Conservation (phyloP, 2,329 filamentous ascomycete species). For the Beauveria caledonica region DNA sequence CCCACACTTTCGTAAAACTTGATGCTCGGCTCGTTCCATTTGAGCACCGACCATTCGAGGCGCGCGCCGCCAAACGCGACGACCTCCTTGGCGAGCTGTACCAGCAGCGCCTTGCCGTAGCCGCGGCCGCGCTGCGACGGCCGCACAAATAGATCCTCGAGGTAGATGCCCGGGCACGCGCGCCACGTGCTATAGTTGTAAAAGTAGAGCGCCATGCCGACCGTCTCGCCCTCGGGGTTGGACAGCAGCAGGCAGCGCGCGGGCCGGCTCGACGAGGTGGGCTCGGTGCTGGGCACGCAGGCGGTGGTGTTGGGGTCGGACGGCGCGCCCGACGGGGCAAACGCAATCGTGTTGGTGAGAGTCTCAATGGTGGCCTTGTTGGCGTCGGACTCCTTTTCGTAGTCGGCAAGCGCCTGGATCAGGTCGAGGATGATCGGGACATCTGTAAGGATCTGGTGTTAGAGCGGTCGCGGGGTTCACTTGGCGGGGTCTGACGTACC, state of each 20-base stretch:
- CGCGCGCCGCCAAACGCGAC: slow-evolving; percentile 62
- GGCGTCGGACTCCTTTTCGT: slow-evolving; percentile 67
- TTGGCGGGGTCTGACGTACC: slow-evolving; percentile 3
- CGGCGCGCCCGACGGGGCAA: slow-evolving; percentile 46
- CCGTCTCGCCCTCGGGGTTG: slow-evolving; percentile 38
- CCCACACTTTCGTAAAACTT: slow-evolving; percentile 73
- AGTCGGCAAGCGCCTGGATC: slow-evolving; percentile 78
- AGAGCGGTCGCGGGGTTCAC: background rate
- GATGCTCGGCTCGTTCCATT: slow-evolving; percentile 89
- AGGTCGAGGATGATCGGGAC: slow-evolving; percentile 71
- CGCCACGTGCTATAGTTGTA: slow-evolving; percentile 96
- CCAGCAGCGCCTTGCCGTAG: slow-evolving; percentile 70
- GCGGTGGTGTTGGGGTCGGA: slow-evolving; percentile 30
- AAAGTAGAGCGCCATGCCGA: slow-evolving; percentile 84
- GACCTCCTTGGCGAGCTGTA: slow-evolving; percentile 71
- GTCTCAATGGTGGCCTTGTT: slow-evolving; percentile 73
- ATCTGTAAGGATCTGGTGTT: slow-evolving; percentile 43
- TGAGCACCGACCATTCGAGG: slow-evolving; percentile 84
- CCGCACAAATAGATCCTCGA: slow-evolving; percentile 87
- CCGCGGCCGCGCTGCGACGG: slow-evolving; percentile 62
- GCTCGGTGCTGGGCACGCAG: slow-evolving; percentile 37
- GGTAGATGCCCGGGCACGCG: slow-evolving; percentile 77
- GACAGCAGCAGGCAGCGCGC: slow-evolving; percentile 68
- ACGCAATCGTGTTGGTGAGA: slow-evolving; percentile 69
- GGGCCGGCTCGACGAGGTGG: slow-evolving; percentile 49